Base-by-base conservation (phyloP, 2,329 filamentous ascomycete species). In the Xylariaceae sp. region DNA sequence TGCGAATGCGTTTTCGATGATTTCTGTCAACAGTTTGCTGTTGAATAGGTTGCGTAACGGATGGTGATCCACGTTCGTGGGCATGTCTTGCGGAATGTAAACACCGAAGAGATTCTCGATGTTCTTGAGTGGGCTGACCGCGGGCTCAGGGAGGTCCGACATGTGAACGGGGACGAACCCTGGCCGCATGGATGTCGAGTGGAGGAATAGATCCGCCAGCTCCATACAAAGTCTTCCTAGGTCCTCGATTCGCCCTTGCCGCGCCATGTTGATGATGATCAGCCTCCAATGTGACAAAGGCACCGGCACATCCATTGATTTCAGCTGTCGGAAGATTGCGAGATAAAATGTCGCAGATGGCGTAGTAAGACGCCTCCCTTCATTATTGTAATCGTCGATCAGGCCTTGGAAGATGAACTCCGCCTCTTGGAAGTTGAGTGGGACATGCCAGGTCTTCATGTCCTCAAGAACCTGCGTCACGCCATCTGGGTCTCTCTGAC, bases 11-110 rank as follows among this genome's bases (percentile, higher is more conserved):
- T 76, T 80, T 42, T 78, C 71, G 7, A 81, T 62, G 13, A 82
- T 73, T 2, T 69, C 67, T 1, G 72, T 69, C 55, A 80, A 71
- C 17, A 82, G 58, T 30, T 66, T 67, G 9, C 62, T 53, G 48
- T 75, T 70, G 62, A 84, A 82, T 17, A 84, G 71, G 44, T 72
- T 72, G 47, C 73, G 74, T 5, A 83, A 58, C 1, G 81, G 81
- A 59, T 84, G 81, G 10, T 74, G 66, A 1, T 70, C 72, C 77
- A 75, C 8, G 63, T 61, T 23, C 74, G 68, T 48, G 1, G 76
- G 73, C 10, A 83, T 68, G 56, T 82, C 80, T 30, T 70, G 64
- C 13, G 76, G 76, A 2, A 78, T 55, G 39, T 73, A 73, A 48
- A 76, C 72, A 35, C 72, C 69, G 0, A 72, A 50, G 7, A 74